phyloP scores from a whole-genome alignment of 805 yeast genomes.

The Barnettozyma siamensis region DNA sequence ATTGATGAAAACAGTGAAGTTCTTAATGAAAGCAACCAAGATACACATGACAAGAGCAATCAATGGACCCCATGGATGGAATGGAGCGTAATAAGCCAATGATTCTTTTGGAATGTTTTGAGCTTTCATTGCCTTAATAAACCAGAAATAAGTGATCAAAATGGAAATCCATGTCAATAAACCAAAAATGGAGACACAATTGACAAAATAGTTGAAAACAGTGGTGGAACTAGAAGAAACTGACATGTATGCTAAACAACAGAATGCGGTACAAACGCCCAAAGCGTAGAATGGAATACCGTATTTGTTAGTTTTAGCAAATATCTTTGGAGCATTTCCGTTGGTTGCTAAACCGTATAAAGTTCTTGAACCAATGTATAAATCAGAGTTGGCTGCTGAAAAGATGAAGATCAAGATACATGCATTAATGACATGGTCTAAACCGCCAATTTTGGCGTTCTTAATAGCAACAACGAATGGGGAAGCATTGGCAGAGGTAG shows the following conservation, averaged over 20 bases:
- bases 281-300: slow-evolving; percentile 70
- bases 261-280: slow-evolving; percentile 43
- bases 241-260: slow-evolving; percentile 66
- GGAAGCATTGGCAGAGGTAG: slow-evolving; percentile 62
- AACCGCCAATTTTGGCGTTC: slow-evolving; percentile 55
- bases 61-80: slow-evolving; percentile 65
- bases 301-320: slow-evolving; percentile 56
- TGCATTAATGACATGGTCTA: slow-evolving; percentile 75
- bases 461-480: slow-evolving; percentile 72
- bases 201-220: slow-evolving; percentile 65
- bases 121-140: slow-evolving; percentile 57
- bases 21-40: slow-evolving; percentile 57
- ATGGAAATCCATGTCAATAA: slow-evolving; percentile 72
- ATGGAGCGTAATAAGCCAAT: slow-evolving; percentile 61
- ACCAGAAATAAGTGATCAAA: slow-evolving; percentile 59
- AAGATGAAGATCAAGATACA: slow-evolving; percentile 72
- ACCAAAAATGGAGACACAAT: slow-evolving; percentile 72
- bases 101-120: slow-evolving; percentile 55
- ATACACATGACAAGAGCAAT: slow-evolving; percentile 49
- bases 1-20: slow-evolving; percentile 67
- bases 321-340: slow-evolving; percentile 67
- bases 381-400: slow-evolving; percentile 77
- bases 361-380: slow-evolving; percentile 73
- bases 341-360: slow-evolving; percentile 66
- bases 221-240: slow-evolving; percentile 50